Evolutionary conservation across 2,329 filamentous ascomycete genomes (phyloP).

Genomic region (Cylindrodendrum hubeiense): DNA sequence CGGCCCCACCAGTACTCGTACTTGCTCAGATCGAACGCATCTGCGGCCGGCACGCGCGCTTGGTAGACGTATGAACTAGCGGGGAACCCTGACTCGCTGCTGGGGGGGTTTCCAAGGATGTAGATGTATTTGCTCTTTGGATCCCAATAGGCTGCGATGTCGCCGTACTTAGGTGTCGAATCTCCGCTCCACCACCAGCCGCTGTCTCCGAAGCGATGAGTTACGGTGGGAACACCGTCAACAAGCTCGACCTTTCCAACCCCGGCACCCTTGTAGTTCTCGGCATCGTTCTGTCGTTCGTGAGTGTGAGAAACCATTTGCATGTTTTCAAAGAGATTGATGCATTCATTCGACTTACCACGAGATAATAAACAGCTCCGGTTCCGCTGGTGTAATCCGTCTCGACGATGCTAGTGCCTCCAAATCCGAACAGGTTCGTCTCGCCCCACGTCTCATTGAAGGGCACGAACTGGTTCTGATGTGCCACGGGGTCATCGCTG

Average conservation of each 20-base stretch:
- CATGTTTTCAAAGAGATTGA: too few species aligned
- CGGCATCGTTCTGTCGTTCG: constrained; percentile 45
- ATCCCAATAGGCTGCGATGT: constrained; percentile 53
- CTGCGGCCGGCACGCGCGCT: constrained; percentile 48
- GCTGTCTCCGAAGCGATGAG: constrained; percentile 41
- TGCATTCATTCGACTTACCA: constrained; percentile 44
- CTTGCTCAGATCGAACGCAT: constrained; percentile 51
- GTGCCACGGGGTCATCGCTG: constrained; percentile 40
- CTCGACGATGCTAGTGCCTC: constrained; percentile 55
- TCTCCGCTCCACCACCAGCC: constrained; percentile 53
- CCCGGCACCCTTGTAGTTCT: constrained; percentile 52
- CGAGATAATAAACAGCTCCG: constrained; percentile 52
- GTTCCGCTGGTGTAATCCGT: constrained; percentile 42
- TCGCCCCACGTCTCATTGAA: constrained; percentile 53
- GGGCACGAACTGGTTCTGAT: constrained; percentile 53
- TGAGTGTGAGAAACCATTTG: too few species aligned
- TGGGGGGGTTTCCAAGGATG: constrained; percentile 53
- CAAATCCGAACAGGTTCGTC: constrained; percentile 50
- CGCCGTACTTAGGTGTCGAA: constrained; percentile 50
- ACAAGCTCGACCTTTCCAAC: constrained; percentile 51
- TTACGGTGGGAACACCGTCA: constrained; percentile 50
- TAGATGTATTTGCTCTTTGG: constrained; percentile 54
- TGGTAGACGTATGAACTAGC: constrained; percentile 50
- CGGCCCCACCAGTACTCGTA: constrained; percentile 58
- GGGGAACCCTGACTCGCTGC: constrained; percentile 40